Evolutionary conservation across 352 stramenopile species (phyloP).

Genomic region (Phytophthora citricola): DNA sequence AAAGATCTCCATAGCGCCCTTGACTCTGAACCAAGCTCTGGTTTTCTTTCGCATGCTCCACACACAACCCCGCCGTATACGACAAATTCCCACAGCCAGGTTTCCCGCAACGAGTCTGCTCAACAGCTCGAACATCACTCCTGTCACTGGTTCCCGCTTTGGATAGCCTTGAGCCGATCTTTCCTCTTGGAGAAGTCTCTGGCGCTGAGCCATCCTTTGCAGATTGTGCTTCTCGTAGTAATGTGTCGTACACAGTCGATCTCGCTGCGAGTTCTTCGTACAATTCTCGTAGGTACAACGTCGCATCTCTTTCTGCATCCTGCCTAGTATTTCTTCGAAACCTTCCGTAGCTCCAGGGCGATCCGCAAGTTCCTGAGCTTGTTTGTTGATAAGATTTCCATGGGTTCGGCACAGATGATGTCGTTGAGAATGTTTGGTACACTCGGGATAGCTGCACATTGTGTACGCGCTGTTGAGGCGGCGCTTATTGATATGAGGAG

Average conservation of each 20-base stretch:
- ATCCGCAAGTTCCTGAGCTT: constrained; percentile 72
- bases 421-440: constrained; percentile 85
- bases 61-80: constrained; percentile 58
- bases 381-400: constrained; percentile 78
- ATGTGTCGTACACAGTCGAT: constrained; percentile 85
- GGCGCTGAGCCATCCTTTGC: constrained; percentile 22
- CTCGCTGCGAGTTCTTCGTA: constrained; percentile 88
- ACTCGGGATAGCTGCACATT: constrained; percentile 88
- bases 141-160: constrained; percentile 2
- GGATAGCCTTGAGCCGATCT: constrained; percentile 6
- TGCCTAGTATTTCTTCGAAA: constrained; percentile 73
- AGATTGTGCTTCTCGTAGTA: constrained; percentile 80
- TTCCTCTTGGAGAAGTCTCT: constrained; percentile 12
- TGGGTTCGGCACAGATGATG: constrained; percentile 88
- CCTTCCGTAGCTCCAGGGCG: constrained; percentile 51
- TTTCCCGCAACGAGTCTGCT: constrained; percentile 39
- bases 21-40: constrained; percentile 23
- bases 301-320: constrained; percentile 81
- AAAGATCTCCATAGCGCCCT: constrained; percentile 18
- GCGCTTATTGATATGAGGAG: constrained; percentile 84
- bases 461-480: constrained; percentile 89
- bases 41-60: constrained; percentile 55
- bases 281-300: constrained; percentile 80
- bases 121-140: constrained; percentile 38
- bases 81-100: constrained; percentile 50